Base-by-base conservation (phyloP, 208 protist genomes). In the Strigomonas culicis region DNA sequence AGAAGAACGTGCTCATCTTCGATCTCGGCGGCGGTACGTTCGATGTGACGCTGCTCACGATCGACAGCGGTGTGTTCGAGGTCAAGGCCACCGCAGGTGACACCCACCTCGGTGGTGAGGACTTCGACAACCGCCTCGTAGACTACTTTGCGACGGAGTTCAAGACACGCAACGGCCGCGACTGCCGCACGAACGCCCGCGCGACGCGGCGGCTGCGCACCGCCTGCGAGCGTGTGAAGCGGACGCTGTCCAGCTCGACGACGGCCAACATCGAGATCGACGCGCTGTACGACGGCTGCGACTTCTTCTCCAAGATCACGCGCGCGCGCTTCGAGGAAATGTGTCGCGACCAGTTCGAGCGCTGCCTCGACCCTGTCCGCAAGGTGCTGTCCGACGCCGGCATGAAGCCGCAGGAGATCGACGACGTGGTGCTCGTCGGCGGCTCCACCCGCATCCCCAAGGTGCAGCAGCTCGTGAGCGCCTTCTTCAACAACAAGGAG, bases 11-110 rank as follows among this genome's bases (percentile, higher is more conserved):
- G 27, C 81, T 99, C 7, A 97, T 99, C 4, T 99, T 98, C 68
- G 98, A 99, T 87, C 84, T 99, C 25, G 98, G 98, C 66, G 98
- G 98, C 63, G 98, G 98, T 68, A 99, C 98, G 7, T 99, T 99
- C 59, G 98, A 99, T 90, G 98, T 99, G 4, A 99, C 98, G 17
- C 63, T 99, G 25, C 91, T 99, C 50, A 93, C 93, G 36, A 98
- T 99, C 59, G 97, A 99, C 59, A 74, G 85, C 59, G 97, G 97
- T 53, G 92, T 98, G 43, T 99, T 99, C 68, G 97, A 99, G 63
- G 98, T 99, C 27, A 88, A 97, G 59, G 90, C 98, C 34, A 99
- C 98, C 31, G 94, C 92, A 52, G 98, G 98, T 44, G 97, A 99
- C 84, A 99, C 98, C 22, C 98, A 99, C 77, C 82, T 99, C 15